Evolutionary conservation across 768 basidiomycete species (phyloP).

Genomic region (Xerocomellus amylosporus): DNA sequence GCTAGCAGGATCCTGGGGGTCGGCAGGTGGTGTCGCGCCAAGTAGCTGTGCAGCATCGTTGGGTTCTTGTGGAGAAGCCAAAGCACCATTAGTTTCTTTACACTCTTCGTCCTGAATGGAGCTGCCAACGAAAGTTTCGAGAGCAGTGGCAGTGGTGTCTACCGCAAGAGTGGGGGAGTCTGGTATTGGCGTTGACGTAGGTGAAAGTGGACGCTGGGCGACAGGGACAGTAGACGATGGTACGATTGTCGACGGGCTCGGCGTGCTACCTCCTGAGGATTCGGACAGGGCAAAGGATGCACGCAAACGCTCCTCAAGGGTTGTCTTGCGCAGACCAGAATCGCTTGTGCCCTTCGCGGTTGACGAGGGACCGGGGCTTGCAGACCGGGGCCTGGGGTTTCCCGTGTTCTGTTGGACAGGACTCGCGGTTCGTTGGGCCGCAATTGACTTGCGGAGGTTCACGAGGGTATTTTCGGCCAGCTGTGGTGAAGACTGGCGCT

Average conservation of each 20-base stretch:
- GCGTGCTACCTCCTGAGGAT: constrained; percentile 43
- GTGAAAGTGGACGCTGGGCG: constrained; percentile 39
- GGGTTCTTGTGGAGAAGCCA: not conserved
- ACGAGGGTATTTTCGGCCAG: constrained; percentile 59
- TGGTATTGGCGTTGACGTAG: constrained; percentile 44
- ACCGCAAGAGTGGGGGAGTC: constrained; percentile 33
- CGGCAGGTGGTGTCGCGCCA: not conserved
- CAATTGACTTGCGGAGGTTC: constrained; percentile 63
- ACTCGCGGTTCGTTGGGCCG: constrained; percentile 47
- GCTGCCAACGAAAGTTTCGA: not conserved
- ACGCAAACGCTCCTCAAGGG: constrained; percentile 74
- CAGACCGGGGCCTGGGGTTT: constrained; percentile 20
- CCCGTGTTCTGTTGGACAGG: constrained; percentile 27
- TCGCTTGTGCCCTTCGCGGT: constrained; percentile 16
- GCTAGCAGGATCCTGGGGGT: not conserved
- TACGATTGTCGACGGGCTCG: constrained; percentile 38
- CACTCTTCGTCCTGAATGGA: constrained; percentile 1
- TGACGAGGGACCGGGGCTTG: constrained; percentile 26
- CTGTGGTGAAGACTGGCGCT: constrained; percentile 44
- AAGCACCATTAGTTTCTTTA: not conserved
- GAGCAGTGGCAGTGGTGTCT: not conserved
- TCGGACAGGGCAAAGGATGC: constrained; percentile 61
- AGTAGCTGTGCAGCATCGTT: not conserved
- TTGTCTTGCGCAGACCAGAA: constrained; percentile 45
- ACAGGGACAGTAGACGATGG: constrained; percentile 41